Evolutionary conservation across 2,329 filamentous ascomycete genomes (phyloP), one percentile per base, ranked within the genome.

Genomic region (Pseudocercospora macadamiae): DNA sequence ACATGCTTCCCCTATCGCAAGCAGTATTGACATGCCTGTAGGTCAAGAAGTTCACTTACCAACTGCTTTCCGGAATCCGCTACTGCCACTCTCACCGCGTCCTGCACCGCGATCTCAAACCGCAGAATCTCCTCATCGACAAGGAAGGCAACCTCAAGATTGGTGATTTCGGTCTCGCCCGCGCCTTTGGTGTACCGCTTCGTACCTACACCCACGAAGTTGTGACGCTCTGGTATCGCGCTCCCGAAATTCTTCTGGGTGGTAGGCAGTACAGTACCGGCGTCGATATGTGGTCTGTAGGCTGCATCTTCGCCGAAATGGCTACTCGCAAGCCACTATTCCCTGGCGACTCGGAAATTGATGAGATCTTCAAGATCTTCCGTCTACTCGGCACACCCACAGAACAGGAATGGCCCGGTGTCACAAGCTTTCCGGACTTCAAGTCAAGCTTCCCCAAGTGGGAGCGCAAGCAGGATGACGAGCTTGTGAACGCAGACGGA

Each of bases 221-320:
- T 58, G 93, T 97, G 42, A 97, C 95, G 0, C 82, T 97, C 16
- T 97, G 93, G 93, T 99, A 99, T 75, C 90, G 95, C 42, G 95
- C 95, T 0, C 95, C 95, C 0, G 95, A 99, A 70, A 95, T 99
- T 47, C 84, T 99, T 52, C 84, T 99, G 45, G 95, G 95, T 53
- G 95, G 90, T 70, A 83, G 95, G 65, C 97, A 95, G 19, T 99
- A 99, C 80, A 99, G 96, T 78, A 99, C 95, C n/a, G 96, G 91
- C 77, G 97, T 99, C 75, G 95, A 99, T 72, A 97, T 99, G 73
- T 99, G 95, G 95, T 96, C 91, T 5, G 95, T 95, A 5, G 95
- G 95, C 57, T 99, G 95, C 76, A 99, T 99, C 81, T 97, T 99
- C 95, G 95, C 95, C 8, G 95, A 99, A 78, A 97, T 99, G 92